Evolutionary conservation across 441 rosid genomes (phyloP), one percentile per base, ranked within the genome.

Genomic region (Populus hybrid): DNA sequence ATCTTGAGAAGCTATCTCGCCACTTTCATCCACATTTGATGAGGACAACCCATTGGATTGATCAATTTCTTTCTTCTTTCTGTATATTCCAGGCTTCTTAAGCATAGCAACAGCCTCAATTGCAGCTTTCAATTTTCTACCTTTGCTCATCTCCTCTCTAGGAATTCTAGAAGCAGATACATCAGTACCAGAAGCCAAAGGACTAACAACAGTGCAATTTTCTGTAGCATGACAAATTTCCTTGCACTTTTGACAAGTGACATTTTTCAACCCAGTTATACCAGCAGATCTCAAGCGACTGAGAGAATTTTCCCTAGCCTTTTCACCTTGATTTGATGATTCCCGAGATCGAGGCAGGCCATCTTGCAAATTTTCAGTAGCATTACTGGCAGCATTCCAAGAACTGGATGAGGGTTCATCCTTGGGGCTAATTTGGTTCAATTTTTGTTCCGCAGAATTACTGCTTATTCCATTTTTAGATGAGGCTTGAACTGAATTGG

Each of bases 61-160:
- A 78, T 88, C 92, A 74, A 72, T 67, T 79, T 75, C 90, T 79
- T 84, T 84, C 69, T 84, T 91, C 87, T 85, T 92, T 81, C 89
- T 83, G 83, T 85, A 89, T 73, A 85, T 81, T 81, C 89, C 93
- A 67, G 95, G 94, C 87, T 85, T 89, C 85, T 90, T 91, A 66
- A 88, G 91, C 73, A 91, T 90, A 74, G 97, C 92, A 42, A 1
- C 50, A 67, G 95, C 94, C 79, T 91, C 91, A 79, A 97, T 88
- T 26, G 97, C 93, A 83, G 95, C 92, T 84, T 91, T 91, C 82
- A 90, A 83, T 82, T 90, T 90, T 75, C 83, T 89, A 74, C 89
- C 89, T 82, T 84, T 87, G 79, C 80, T 77, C 74, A 75, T 78
- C 38, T 89, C 94, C 80, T 85, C 93, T 82, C 81, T 85, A 36